Percentiles rank a stretch among this genome's conserved stretches.
Evolutionary conservation across 2,329 filamentous ascomycete genomes (phyloP).

Genomic region (Talaromyces sp.): DNA sequence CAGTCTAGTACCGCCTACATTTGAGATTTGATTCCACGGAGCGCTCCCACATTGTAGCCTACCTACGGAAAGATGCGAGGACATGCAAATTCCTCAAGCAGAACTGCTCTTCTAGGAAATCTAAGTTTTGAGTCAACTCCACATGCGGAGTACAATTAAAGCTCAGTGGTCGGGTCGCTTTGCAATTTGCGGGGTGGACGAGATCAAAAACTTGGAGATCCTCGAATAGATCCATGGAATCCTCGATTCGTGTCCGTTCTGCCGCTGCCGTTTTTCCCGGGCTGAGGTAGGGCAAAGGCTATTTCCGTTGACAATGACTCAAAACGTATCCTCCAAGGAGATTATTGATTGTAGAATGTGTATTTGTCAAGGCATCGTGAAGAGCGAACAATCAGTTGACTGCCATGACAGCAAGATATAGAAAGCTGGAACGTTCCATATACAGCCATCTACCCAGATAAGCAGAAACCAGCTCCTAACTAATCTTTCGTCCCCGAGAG

Average conservation of each 20-base stretch:
- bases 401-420: background rate
- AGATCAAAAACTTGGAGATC: background rate
- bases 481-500: background rate
- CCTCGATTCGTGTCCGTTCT: background rate
- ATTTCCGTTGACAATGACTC: background rate
- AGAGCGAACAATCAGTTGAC: too few relatives aligned
- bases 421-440: background rate
- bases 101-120: too few relatives aligned
- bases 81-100: too few relatives aligned
- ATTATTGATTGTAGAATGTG: too few relatives aligned
- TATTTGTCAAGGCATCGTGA: too few relatives aligned
- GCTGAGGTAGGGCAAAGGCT: background rate
- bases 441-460: background rate
- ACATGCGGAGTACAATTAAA: background rate
- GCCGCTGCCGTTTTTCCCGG: background rate
- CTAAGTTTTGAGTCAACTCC: background rate
- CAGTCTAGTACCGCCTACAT: background rate
- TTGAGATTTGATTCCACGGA: too few relatives aligned
- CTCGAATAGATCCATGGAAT: background rate
- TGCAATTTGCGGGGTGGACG: background rate
- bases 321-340: too few relatives aligned
- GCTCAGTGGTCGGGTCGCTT: background rate
- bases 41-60: too few relatives aligned
- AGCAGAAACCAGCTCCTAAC: background rate
- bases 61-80: too few relatives aligned